These are phyloP conservation scores for Coelastrella sp. DNA, from an alignment of 139 green algal genomes.

Conservation along the genomic window DNA sequence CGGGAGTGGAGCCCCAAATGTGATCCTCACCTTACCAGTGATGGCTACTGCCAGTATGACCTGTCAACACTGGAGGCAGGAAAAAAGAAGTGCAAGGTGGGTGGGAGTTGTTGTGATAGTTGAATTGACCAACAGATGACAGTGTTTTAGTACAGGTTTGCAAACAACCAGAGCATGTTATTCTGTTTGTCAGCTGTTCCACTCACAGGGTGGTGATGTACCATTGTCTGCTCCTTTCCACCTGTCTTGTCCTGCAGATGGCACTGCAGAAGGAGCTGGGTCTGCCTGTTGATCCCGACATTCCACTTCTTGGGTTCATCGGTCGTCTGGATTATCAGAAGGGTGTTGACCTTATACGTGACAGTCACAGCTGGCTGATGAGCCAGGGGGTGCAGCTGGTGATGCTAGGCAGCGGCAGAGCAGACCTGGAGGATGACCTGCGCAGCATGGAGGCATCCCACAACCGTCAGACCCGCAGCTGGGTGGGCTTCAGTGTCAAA, in stretches of 20 bases:
- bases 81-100: conserved; percentile 90
- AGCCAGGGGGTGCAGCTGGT: conserved; percentile 89
- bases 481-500: conserved; percentile 93
- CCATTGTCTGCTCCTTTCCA: not conserved
- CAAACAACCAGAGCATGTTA: not conserved
- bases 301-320: conserved; percentile 82
- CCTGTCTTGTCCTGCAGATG: conserved; percentile 7
- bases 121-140: not conserved
- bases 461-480: conserved; percentile 76
- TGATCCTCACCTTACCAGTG: conserved; percentile 66
- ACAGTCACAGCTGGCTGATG: conserved; percentile 92
- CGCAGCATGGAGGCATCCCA: conserved; percentile 71
- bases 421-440: conserved; percentile 90
- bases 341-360: conserved; percentile 96
- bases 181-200: not conserved
- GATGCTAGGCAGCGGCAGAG: conserved; percentile 90
- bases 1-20: conserved; percentile 82
- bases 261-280: conserved; percentile 93
- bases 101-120: not conserved
- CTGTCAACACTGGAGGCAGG: conserved; percentile 69
- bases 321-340: conserved; percentile 90
- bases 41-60: conserved; percentile 87
- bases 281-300: conserved; percentile 86
- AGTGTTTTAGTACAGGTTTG: not conserved
- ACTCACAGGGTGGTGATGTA: too few relatives aligned